Conservation (phyloP, 139 green algal species). For the Haematococcus lacustris region DNA sequence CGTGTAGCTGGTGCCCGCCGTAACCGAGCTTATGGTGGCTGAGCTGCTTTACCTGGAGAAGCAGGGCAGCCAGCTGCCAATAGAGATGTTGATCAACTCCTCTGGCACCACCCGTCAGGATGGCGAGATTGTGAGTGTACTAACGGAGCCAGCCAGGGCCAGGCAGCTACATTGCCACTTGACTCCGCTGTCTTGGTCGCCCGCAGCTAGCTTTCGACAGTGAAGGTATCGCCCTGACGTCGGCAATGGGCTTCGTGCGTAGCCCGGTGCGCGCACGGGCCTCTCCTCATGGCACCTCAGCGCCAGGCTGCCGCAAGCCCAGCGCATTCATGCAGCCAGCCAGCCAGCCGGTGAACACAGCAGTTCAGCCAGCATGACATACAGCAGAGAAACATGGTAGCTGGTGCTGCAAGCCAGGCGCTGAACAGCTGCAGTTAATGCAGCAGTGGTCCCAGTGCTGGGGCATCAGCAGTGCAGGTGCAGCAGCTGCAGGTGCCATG, state of each 20-base stretch:
- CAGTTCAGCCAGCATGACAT: too few species aligned
- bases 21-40: conserved; percentile 97
- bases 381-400: too few species aligned
- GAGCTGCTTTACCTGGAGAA: conserved; percentile 96
- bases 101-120: conserved; percentile 68
- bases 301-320: not conserved
- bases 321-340: too few species aligned
- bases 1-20: conserved; percentile 86
- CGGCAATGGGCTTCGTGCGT: conserved; percentile 83
- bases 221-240: conserved; percentile 86
- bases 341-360: too few species aligned
- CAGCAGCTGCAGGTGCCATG: too few species aligned
- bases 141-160: too few species aligned
- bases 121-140: conserved; percentile 56
- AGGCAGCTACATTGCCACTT: not conserved
- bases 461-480: too few species aligned
- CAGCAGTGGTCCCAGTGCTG: too few species aligned
- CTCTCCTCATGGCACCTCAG: not conserved
- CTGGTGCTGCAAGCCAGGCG: too few species aligned
- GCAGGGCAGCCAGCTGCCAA: conserved; percentile 71
- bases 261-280: conserved; percentile 51
- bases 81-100: conserved; percentile 98
- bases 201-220: conserved; percentile 84
- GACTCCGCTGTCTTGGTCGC: too few species aligned
- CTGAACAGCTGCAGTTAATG: too few species aligned